Base-by-base conservation (phyloP, 495 filamentous ascomycete genomes). In the Aspergillus nanangensis region DNA sequence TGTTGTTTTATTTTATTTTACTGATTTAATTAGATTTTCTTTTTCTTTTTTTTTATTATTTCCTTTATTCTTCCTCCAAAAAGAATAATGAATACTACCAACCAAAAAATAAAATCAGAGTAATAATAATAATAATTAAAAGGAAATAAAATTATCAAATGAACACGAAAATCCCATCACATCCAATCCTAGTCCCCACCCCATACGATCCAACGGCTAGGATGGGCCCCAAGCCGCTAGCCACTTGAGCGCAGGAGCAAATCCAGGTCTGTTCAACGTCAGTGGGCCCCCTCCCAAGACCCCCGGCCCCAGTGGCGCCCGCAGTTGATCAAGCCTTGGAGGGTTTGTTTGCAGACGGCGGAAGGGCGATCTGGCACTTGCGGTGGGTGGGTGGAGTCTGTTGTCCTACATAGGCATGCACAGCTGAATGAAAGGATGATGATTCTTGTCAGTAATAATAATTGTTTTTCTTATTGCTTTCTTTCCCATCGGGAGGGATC, bases 351-450 rank as follows among this genome's bases (percentile, higher is more conserved):
- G 38, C 24, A 25, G 33, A 21, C 29, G 32, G 38, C 33, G 42
- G 44, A 38, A 31, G 44, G 44, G 44, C 52, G 52, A 55, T 55
- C 52, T 56, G 45, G 55, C 50, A 53, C 48, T 47, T 50, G 47
- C 46, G 39, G 47, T 55, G 44, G 48, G 36, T 45, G 39, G 38
- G 51, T 49, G 47, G 46, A 50, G 52, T 47, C 43, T 41, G 40
- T 38, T 14, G 41, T 36, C 20, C 24, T 46, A 33, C 15, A 34
- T 33, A 36, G 17, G 29, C 8, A 10, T 19, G 14, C 34, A 17
- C 20, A 50, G 21, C 39, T 42, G 39, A 42, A n/a, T n/a, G n/a
- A 29, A 29, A 29, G 25, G 25, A 29, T 29, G n/a, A n/a, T n/a
- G n/a, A n/a, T n/a, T n/a, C n/a, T n/a, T n/a, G n/a, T n/a, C n/a